Evolutionary conservation across 2,329 filamentous ascomycete genomes (phyloP), one percentile per base, ranked within the genome.

Genomic region (Venturia pyrina): DNA sequence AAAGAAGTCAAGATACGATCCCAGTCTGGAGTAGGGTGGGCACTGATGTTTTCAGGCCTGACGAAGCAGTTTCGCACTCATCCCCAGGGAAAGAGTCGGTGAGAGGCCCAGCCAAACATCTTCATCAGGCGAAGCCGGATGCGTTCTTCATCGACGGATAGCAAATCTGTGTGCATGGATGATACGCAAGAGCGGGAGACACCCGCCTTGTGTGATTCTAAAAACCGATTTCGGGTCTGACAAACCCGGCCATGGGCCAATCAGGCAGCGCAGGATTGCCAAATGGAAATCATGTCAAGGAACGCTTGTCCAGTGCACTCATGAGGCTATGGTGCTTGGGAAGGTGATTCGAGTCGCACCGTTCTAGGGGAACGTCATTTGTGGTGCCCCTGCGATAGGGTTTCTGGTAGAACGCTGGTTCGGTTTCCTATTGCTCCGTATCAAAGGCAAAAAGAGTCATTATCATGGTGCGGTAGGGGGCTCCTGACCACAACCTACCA

Each of bases 131-230:
- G 41, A 40, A 21, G 53, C 53, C 46, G 46, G 53, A 59, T 21
- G 53, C 53, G 7, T 59, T 59, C 53, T 59, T 57, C 50, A 59
- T 19, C 53, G 53, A 59, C 53, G 53, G 53, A 59, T 17, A 32
- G 53, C 53, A 59, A 59, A 37, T 59, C 53, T 37, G 53, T 59
- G 32, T 59, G 53, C 53, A 59, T 59, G 53, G 21, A n/a, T 37
- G 53, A 32, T 59, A 37, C 53, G 28, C 28, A 59, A 37, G 21
- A 15, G 53, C 53, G 53, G 53, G 53, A 59, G 53, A 57, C 50
- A 57, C 50, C 50, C 50, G 50, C 50, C 15, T 34, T 32, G 11
- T 13, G 11, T 34, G n/a, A 21, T 34, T 37, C 17, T 17, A 32
- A 15, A 15, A 56, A 34, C 11, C 37, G 8, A 34, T 59, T 37